A percentile compares a stretch with the other conserved stretches of the same genome.
phyloP scores from a whole-genome alignment of 352 stramenopile genomes.

The Pythium brachiatum region DNA sequence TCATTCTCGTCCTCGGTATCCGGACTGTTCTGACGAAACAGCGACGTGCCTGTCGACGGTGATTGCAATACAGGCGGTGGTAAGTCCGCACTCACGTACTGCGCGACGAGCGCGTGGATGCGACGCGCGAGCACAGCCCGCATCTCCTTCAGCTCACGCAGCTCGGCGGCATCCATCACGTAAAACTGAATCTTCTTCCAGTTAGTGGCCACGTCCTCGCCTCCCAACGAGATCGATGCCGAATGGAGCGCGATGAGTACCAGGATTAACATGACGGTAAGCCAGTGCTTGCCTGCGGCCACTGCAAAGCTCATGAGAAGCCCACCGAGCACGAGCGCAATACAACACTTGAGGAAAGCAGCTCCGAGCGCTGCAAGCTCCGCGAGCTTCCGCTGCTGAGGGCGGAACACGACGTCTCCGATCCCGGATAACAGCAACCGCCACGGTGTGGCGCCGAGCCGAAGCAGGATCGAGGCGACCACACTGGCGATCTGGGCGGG shows the following conservation, averaged over 20 bases:
- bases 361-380: constrained; percentile 26
- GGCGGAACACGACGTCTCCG: constrained; percentile 56
- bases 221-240: constrained; percentile 32
- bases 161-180: constrained; percentile 58
- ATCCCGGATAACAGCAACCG: constrained; percentile 45
- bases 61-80: constrained; percentile 63
- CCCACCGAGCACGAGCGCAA: constrained; percentile 37
- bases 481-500: constrained; percentile 48
- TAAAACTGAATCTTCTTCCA: constrained; percentile 79
- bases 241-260: constrained; percentile 36
- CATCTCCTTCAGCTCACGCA: constrained; percentile 49
- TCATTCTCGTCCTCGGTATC: constrained; percentile 26
- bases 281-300: constrained; percentile 33
- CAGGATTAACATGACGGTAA: constrained; percentile 25
- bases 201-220: constrained; percentile 48
- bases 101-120: constrained; percentile 65
- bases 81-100: constrained; percentile 64
- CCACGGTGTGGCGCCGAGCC: constrained; percentile 38
- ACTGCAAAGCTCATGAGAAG: constrained; percentile 36
- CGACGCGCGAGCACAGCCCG: constrained; percentile 52
- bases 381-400: constrained; percentile 28
- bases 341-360: constrained; percentile 33
- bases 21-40: constrained; percentile 33
- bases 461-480: constrained; percentile 37
- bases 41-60: constrained; percentile 36